A percentile compares a stretch with the other conserved stretches of the same genome.
phyloP scores from a whole-genome alignment of 805 yeast genomes.

The Brettanomyces sp. region DNA sequence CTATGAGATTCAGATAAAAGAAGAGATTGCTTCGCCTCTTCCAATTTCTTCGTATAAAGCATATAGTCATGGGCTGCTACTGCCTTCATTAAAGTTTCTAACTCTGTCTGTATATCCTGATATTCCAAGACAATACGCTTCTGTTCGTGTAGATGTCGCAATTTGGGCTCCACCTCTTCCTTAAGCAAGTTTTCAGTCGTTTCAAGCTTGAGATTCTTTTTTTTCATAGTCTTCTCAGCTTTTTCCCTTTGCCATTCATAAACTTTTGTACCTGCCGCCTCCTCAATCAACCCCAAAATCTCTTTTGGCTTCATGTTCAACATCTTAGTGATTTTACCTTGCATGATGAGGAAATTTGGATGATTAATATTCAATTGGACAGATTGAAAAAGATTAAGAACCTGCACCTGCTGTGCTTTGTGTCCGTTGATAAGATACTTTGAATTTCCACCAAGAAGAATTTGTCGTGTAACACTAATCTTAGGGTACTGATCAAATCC shows the following conservation, averaged over 20 bases:
- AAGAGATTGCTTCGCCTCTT: conserved; percentile 19
- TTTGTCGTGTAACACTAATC: conserved; percentile 86
- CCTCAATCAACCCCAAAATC: conserved; percentile 84
- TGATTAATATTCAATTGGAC: conserved; percentile 94
- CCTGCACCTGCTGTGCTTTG: conserved; percentile 90
- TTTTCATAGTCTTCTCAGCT: conserved; percentile 85
- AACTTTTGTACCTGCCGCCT: conserved; percentile 96
- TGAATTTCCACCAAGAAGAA: conserved; percentile 83
- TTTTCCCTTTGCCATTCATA: conserved; percentile 89
- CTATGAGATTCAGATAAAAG: conserved; percentile 32
- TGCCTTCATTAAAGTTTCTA: conserved; percentile 64
- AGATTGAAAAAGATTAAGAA: conserved; percentile 81
- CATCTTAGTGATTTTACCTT: conserved; percentile 95
- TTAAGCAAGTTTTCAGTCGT: conserved; percentile 64
- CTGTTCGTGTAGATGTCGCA: conserved; percentile 71
- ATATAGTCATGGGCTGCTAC: conserved; percentile 72
- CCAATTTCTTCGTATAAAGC: conserved; percentile 19
- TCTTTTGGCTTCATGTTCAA: conserved; percentile 93
- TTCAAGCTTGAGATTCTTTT: conserved; percentile 75
- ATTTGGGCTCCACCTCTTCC: conserved; percentile 90
- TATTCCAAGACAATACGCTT: conserved; percentile 77
- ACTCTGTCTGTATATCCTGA: conserved; percentile 73
- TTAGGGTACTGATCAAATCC: conserved; percentile 73
- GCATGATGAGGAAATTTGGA: conserved; percentile 97
- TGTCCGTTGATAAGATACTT: conserved; percentile 84